Conservation (phyloP, 805 yeast genomes). For the Monosporozyma unispora region DNA sequence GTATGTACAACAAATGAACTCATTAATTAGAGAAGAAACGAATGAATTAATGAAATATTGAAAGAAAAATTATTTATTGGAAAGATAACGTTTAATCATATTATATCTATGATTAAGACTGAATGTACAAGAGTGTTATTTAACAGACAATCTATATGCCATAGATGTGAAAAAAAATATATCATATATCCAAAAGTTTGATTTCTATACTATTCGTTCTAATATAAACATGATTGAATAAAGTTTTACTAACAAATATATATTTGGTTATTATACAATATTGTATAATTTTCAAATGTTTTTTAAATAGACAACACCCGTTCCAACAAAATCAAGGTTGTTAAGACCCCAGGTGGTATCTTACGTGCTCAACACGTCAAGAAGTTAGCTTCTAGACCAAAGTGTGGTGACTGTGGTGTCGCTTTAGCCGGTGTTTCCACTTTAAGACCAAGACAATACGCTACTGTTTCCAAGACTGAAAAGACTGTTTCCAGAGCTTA, state of each 20-base stretch:
- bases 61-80: not conserved
- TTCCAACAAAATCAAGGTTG: constrained; percentile 99
- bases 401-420: constrained; percentile 81
- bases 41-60: not conserved
- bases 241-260: constrained; percentile 4
- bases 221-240: no score
- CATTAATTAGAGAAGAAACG: not conserved
- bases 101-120: no score
- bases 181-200: no score
- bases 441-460: constrained; percentile 98
- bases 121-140: no score
- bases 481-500: constrained; percentile 98
- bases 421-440: constrained; percentile 84
- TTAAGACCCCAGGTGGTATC: constrained; percentile 99
- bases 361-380: constrained; percentile 96
- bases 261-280: not conserved
- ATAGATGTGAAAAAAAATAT: no score
- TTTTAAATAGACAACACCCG: constrained; percentile 81
- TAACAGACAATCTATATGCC: no score
- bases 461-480: constrained; percentile 87
- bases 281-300: not conserved
- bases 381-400: constrained; percentile 81
- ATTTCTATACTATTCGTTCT: not conserved
- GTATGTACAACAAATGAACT: constrained; percentile 45
- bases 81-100: not conserved